phyloP scores from a whole-genome alignment of 352 stramenopile species.

The Phytophthora macrochlamydospora region DNA sequence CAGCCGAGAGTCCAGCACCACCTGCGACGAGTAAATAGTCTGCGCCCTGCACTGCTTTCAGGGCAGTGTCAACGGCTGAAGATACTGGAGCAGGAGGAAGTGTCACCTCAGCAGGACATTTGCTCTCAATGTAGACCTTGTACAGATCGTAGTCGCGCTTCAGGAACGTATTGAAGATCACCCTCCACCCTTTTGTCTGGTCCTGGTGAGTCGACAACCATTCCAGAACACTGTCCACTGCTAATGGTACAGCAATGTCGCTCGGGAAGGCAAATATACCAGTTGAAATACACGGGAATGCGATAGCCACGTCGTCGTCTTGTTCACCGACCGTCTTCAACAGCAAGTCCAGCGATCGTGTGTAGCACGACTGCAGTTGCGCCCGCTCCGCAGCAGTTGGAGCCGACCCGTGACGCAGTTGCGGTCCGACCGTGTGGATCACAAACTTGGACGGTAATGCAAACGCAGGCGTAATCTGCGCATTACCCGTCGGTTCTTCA shows the following conservation, averaged over 20 bases:
- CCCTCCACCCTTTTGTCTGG: conserved; percentile 39
- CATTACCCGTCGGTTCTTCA: conserved; percentile 44
- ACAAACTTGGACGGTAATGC: conserved; percentile 54
- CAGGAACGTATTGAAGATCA: conserved; percentile 80
- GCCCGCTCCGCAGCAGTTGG: conserved; percentile 30
- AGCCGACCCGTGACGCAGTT: conserved; percentile 38
- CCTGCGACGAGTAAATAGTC: conserved; percentile 69
- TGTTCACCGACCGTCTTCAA: conserved; percentile 31
- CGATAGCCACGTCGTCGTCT: conserved; percentile 36
- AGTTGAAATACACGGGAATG: conserved; percentile 74
- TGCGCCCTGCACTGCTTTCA: conserved; percentile 46
- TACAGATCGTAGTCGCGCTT: conserved; percentile 65
- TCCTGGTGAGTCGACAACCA: conserved; percentile 54
- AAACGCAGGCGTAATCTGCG: conserved; percentile 68
- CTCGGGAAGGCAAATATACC: conserved; percentile 72
- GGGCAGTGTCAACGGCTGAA: conserved; percentile 31
- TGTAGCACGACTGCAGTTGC: conserved; percentile 57
- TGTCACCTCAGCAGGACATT: conserved; percentile 16
- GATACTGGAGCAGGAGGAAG: conserved; percentile 31
- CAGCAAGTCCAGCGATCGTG: conserved; percentile 48
- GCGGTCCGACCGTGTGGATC: conserved; percentile 67
- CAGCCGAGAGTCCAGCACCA: conserved; percentile 68
- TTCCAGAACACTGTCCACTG: conserved; percentile 45
- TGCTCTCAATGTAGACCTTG: conserved; percentile 34
- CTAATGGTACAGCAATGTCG: conserved; percentile 52